Evolutionary conservation across 78 protist species (phyloP).

Genomic region (Dictyostelium discoideum): dicty_2.7 NC_007090.3:1990001-1990500

Average conservation of each 20-base stretch:
- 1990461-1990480: constrained; percentile 34
- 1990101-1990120: constrained; percentile 2
- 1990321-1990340: background rate
- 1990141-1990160: background rate
- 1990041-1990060: constrained; percentile 50
- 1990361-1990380: too few relatives aligned
- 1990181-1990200: background rate
- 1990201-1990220: background rate
- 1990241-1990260: constrained; percentile 23
- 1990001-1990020: background rate
- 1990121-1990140: background rate
- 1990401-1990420: background rate
- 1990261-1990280: background rate
- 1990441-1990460: constrained; percentile 38
- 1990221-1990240: background rate
- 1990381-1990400: background rate
- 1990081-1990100: constrained; percentile 10
- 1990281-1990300: background rate
- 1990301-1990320: background rate
- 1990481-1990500: background rate
- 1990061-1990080: constrained; percentile 53
- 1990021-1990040: constrained; percentile 28
- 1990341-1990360: background rate
- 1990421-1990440: constrained; percentile 1
- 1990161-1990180: constrained; percentile 13